Evolutionary conservation across 1,284 basidiomycete species (phyloP).

Genomic region (Pseudozyma sp.): DNA sequence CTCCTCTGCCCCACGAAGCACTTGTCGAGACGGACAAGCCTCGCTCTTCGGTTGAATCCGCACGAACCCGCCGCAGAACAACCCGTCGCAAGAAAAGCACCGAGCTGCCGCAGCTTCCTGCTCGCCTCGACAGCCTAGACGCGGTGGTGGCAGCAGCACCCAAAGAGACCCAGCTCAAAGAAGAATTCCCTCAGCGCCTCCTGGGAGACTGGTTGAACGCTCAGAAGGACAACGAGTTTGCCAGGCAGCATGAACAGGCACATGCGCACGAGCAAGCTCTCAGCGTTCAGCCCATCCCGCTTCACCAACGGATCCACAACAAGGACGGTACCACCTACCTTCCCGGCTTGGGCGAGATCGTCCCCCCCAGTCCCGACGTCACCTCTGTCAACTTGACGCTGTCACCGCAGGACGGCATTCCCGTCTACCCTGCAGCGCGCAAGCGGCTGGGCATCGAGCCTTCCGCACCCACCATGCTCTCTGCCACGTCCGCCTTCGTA

Average conservation of each 20-base stretch:
- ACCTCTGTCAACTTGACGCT: not conserved
- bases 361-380: conserved; percentile 31
- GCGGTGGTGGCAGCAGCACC: conserved; percentile 34
- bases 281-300: conserved; percentile 30
- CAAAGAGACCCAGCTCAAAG: conserved; percentile 17
- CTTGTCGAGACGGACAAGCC: conserved; percentile 2
- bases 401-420: conserved; percentile 4
- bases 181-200: conserved; percentile 39
- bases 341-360: conserved; percentile 43
- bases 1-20: conserved; percentile 19
- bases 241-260: not conserved
- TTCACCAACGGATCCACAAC: conserved; percentile 20
- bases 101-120: conserved; percentile 20
- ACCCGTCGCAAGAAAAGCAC: conserved; percentile 27
- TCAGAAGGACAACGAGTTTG: not conserved
- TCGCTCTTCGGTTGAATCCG: conserved; percentile 16
- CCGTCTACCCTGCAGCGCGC: conserved; percentile 15
- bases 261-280: not conserved
- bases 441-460: conserved; percentile 17
- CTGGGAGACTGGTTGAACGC: conserved; percentile 39
- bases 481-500: not conserved
- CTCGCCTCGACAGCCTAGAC: conserved; percentile 33
- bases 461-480: not conserved
- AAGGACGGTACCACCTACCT: conserved; percentile 19
- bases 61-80: conserved; percentile 17